Percentiles rank a stretch among this genome's conserved stretches.
These are phyloP conservation scores for Leccinum barrowsii DNA, from an alignment of 768 basidiomycete species.

Conservation along the genomic window DNA sequence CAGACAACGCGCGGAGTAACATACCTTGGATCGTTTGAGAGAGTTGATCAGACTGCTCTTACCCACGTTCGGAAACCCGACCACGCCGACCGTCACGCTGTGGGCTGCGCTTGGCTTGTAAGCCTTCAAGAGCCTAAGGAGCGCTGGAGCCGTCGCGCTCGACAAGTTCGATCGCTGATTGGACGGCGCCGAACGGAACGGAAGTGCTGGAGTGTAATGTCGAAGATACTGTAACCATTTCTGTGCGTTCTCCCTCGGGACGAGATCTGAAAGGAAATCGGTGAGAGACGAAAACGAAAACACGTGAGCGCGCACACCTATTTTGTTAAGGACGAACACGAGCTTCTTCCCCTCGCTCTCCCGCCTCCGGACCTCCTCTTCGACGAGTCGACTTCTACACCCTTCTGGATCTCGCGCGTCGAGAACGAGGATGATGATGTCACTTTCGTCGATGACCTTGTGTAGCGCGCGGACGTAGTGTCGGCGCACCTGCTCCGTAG, in stretches of 20 bases:
- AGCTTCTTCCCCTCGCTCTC: conserved; percentile 89
- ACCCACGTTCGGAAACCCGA: conserved; percentile 97
- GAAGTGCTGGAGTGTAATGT: conserved; percentile 87
- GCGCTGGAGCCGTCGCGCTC: conserved; percentile 67
- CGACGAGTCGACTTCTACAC: conserved; percentile 85
- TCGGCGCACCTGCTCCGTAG: conserved; percentile 65
- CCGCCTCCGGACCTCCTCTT: conserved; percentile 85
- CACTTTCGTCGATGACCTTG: conserved; percentile 91
- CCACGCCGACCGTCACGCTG: conserved; percentile 83
- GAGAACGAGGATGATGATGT: conserved; percentile 84
- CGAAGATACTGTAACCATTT: conserved; percentile 90
- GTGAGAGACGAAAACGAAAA: neutral
- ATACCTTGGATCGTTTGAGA: conserved; percentile 76
- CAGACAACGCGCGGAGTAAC: neutral
- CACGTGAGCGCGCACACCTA: conserved; percentile 54
- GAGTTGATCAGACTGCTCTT: conserved; percentile 95
- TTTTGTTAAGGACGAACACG: conserved; percentile 94
- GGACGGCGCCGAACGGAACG: conserved; percentile 79
- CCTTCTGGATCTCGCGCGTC: conserved; percentile 97
- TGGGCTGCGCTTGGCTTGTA: conserved; percentile 65
- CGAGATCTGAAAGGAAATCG: conserved; percentile 61
- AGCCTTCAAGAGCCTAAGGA: conserved; percentile 80
- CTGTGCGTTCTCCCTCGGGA: conserved; percentile 84
- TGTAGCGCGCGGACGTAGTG: conserved; percentile 78
- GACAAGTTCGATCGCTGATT: conserved; percentile 81